Evolutionary conservation across 2,329 filamentous ascomycete species (phyloP), one percentile per base, ranked within the genome.

Genomic region (Aspergillus texensis): DNA sequence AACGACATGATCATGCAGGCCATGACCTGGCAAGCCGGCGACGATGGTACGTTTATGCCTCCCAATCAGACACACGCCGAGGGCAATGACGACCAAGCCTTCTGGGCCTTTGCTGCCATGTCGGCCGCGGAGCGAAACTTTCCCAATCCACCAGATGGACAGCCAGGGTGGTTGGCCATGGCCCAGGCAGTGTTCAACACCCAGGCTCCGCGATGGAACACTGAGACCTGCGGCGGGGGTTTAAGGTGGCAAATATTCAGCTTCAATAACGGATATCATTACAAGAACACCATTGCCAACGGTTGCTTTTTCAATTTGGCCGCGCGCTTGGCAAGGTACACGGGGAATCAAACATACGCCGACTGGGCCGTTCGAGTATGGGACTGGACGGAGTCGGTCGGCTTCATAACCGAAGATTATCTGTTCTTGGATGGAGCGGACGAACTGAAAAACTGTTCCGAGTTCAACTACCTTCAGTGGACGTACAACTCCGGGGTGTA

Each of bases 151-250:
- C 84, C 86, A 0, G 67, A 81, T 0, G 85, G 84, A 62, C 74
- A 88, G 59, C 88, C 90, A 0, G 88, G 90, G 65, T 96, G 91
- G 91, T 83, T 95, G n/a, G 88, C 89, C 8, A 84, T 95, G 59
- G 89, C 86, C 0, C 90, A 93, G 75, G 90, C 89, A 12, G 90
- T 92, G 2, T 96, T 94, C 77, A 93, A 94, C 79, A 88, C 90
- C 57, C 92, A 93, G 72, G 87, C 86, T 2, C 78, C 78, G 24
- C 86, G 92, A 26, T 94, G 91, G 90, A 89, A 95, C 69, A 80
- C 78, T 2, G 71, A 78, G 0, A 83, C 82, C 0, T 96, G 93
- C 76, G 82, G 80, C 54, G 93, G 93, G 57, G 93, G 93, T 11
- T 78, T 96, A 68, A 68, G 71, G 6, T 76, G 74, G 74, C 74